Evolutionary conservation across 208 protist species (phyloP), one percentile per base, ranked within the genome.

Genomic region (Crithidia mellificae): DNA sequence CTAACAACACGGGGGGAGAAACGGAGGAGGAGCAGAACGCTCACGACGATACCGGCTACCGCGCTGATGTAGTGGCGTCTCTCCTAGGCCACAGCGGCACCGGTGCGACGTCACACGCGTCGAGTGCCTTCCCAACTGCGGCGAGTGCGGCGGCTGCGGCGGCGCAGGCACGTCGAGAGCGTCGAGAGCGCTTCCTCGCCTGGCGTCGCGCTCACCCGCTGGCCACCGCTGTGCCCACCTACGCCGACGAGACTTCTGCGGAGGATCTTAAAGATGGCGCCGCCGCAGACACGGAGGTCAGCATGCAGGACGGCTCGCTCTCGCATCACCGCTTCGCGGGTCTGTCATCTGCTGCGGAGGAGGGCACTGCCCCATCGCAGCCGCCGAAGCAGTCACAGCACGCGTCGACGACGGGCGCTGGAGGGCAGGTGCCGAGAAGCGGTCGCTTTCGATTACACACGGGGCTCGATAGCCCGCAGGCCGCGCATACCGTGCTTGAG

Each of bases 381-480:
- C n/a, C n/a, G n/a, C n/a, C n/a, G n/a, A n/a, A n/a, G n/a, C n/a
- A n/a, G n/a, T n/a, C n/a, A n/a, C n/a, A n/a, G n/a, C n/a, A n/a
- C n/a, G n/a, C n/a, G n/a, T n/a, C n/a, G n/a, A n/a, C n/a, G n/a
- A 38, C 34, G 34, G 34, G 7, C 7, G 34, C 34, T n/a, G n/a
- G 34, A 5, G 34, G 34, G 8, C 19, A 15, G 27, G 24, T 4
- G 63, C n/a, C 4, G 49, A 54, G 22, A 38, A 14, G 22, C 25
- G 25, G 46, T n/a, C 72, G 68, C 43, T 92, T 84, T 50, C 85
- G 84, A 0, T 63, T 92, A 34, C 89, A 95, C 73, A 88, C 85
- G 8, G 90, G 90, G 15, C 66, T 94, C 3, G 88, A 92, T 38
- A 75, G 68, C 36, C 79, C 81, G 15, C 55, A 75, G 53, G 44